phyloP scores from a whole-genome alignment of 2,329 filamentous ascomycete genomes.

The Penicillium aurantiogriseum region DNA sequence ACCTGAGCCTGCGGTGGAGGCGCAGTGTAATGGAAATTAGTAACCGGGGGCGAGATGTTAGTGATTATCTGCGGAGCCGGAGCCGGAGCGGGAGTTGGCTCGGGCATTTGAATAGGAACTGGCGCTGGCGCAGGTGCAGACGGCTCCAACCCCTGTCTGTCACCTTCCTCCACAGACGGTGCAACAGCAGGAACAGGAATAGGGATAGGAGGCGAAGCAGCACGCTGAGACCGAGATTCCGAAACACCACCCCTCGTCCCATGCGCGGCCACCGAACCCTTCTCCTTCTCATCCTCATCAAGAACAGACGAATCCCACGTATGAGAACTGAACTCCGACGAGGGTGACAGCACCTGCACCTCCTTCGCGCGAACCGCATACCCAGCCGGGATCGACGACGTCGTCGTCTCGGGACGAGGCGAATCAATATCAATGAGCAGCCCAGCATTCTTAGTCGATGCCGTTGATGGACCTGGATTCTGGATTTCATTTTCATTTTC shows the following conservation, averaged over 20 bases:
- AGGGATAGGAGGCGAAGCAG: conserved; percentile 5
- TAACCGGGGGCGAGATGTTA: conserved; percentile 12
- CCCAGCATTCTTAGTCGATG: background rate
- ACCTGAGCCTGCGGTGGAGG: conserved; percentile 35
- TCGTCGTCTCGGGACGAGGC: background rate
- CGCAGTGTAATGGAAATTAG: conserved; percentile 21
- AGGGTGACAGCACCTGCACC: conserved; percentile 4
- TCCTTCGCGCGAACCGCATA: conserved; percentile 4
- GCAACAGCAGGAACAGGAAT: background rate
- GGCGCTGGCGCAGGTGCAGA: background rate
- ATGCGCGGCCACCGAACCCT: conserved; percentile 1
- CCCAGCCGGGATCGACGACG: background rate
- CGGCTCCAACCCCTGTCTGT: background rate
- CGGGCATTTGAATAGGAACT: background rate
- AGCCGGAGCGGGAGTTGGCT: background rate
- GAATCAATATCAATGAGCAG: conserved; percentile 25
- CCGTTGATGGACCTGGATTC: background rate
- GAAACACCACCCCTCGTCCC: background rate
- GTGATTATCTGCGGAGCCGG: conserved; percentile 12
- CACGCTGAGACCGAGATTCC: background rate
- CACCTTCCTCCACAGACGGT: background rate
- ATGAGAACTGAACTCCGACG: conserved; percentile 8
- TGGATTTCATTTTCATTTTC: background rate
- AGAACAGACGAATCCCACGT: conserved; percentile 16
- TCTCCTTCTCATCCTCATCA: conserved; percentile 17